A percentile compares a stretch with the other conserved stretches of the same genome.
phyloP scores from a whole-genome alignment of 257 asterid genomes.

The Euphrasia confusa region DNA sequence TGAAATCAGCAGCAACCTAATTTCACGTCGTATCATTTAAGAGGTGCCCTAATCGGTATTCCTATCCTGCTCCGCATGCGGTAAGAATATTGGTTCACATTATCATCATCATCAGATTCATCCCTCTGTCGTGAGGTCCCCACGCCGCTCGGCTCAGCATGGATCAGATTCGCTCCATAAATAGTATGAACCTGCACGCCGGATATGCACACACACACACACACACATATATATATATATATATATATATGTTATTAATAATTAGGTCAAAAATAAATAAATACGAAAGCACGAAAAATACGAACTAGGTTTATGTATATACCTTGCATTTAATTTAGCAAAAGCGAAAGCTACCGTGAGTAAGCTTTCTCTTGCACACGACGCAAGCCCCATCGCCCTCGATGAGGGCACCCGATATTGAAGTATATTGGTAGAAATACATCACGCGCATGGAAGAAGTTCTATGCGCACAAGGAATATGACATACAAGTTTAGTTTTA shows the following conservation, averaged over 20 bases:
- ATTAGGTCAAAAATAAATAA: no score
- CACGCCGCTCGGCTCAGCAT: neutral
- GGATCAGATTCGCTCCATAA: neutral
- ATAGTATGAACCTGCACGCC: neutral
- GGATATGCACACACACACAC: no score
- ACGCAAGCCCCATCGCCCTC: conserved; percentile 39
- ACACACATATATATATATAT: no score
- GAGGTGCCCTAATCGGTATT: conserved; percentile 9
- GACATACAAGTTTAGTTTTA: no score
- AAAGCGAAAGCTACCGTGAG: conserved; percentile 28
- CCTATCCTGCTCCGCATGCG: conserved; percentile 7
- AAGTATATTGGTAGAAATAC: no score
- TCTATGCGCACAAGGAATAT: no score
- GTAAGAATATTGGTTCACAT: neutral
- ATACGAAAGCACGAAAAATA: neutral
- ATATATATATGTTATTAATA: no score
- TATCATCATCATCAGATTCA: no score
- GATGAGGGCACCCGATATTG: conserved; percentile 38
- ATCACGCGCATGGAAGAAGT: no score
- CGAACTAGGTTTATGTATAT: no score
- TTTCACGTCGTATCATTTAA: neutral
- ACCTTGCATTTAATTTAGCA: conserved; percentile 52
- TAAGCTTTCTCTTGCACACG: conserved; percentile 35
- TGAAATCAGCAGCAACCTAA: no score
- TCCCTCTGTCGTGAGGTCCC: neutral